phyloP scores from a whole-genome alignment of 306 rosid genomes.

The Morella rubra region DNA sequence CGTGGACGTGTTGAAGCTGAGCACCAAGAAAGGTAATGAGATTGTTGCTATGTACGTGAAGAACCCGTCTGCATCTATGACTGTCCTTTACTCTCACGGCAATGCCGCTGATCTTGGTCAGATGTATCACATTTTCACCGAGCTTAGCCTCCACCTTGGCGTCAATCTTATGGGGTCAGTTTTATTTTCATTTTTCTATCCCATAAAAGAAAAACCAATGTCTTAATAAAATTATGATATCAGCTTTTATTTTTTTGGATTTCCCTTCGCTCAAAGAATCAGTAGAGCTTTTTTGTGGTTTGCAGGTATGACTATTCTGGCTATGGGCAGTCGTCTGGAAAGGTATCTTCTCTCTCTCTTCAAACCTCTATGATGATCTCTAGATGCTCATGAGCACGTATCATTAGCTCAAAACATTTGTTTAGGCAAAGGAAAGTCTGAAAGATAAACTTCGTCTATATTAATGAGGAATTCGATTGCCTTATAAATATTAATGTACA shows the following conservation, averaged over 20 bases:
- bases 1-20: constrained; percentile 55
- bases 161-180: constrained; percentile 73
- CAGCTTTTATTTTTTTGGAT: not conserved
- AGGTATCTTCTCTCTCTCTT: constrained; percentile 38
- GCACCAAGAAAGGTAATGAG: constrained; percentile 60
- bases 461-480: no score
- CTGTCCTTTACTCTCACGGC: constrained; percentile 69
- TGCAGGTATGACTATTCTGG: constrained; percentile 81
- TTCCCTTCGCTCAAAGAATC: not conserved
- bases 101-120: constrained; percentile 81
- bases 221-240: not conserved
- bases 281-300: constrained; percentile 10
- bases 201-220: not conserved
- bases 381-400: constrained; percentile 18
- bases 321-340: constrained; percentile 75
- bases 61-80: constrained; percentile 56
- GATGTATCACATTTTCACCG: constrained; percentile 54
- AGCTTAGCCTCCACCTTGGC: constrained; percentile 63
- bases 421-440: constrained; percentile 15
- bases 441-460: no score
- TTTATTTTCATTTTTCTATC: not conserved
- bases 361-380: not conserved
- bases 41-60: constrained; percentile 58
- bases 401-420: constrained; percentile 17
- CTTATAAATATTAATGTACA: not conserved